Base-by-base conservation (phyloP, 1,284 basidiomycete genomes). In the Austroboletus niveus region DNA sequence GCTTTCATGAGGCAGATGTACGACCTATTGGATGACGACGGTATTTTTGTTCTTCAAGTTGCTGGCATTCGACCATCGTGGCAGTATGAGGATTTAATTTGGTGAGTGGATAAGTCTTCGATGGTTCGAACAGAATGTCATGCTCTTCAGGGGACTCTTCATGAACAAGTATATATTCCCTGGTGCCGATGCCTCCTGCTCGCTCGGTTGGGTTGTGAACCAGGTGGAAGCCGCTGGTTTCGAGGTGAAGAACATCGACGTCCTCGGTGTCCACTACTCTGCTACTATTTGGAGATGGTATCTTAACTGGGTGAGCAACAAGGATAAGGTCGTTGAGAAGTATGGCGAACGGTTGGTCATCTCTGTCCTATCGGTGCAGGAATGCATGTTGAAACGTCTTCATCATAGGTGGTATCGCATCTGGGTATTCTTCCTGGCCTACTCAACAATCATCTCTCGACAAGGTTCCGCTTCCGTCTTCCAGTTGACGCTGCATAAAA, bases 151-250 rank as follows among this genome's bases (percentile, higher is more conserved):
- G 86, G 90, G 88, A 56, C 76, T 93, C 20, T 92, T 91, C 79
- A 96, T 96, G 93, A 95, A 93, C 83, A 95, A 94, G 68, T 95
- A 95, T 62, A 72, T 98, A 69, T 99, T 98, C 87, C 95, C 97
- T 48, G 96, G 97, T 66, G 97, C 97, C 8, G 96, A 99, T 65
- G 95, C 95, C 1, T 92, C 87, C 8, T 93, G 92, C 71, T 91
- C 94, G 40, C 86, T 99, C 49, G 93, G 92, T 53, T 99, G 96
- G 96, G 94, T 98, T 54, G 83, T 99, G 57, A 81, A 75, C 46
- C 79, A 91, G 73, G 81, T 92, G 52, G 95, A 99, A 73, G 77
- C 78, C 46, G 94, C 92, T 57, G 95, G 96, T 53, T 99, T 98
- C 64, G 97, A 99, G 72, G 86, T 99, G 59, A 98, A 97, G 78